Evolutionary conservation across 139 green algal species (phyloP).

Genomic region (Zygnema cylindricum): DNA sequence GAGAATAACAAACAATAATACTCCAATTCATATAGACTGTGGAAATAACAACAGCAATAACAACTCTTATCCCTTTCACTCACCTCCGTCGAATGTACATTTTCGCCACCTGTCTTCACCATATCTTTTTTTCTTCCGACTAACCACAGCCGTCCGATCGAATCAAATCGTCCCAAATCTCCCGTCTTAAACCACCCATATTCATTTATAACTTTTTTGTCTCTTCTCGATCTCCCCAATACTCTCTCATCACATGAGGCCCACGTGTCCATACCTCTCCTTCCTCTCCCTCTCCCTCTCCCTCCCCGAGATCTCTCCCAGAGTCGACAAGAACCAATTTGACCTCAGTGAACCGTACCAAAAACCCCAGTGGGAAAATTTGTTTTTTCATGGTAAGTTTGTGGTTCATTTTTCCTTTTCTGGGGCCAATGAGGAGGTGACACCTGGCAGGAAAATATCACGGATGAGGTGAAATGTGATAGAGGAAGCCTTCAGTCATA

Average conservation of each 20-base stretch:
- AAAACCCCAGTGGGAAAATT: too few relatives aligned
- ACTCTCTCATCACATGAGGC: slow-evolving; percentile 79
- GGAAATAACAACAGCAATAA: not conserved
- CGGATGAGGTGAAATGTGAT: slow-evolving; percentile 40
- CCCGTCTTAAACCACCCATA: slow-evolving; percentile 82
- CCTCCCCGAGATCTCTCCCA: not conserved
- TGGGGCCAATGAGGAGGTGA: not conserved
- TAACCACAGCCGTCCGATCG: slow-evolving; percentile 76
- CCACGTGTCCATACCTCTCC: slow-evolving; percentile 73
- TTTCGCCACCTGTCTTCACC: slow-evolving; percentile 89
- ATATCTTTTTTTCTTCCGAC: slow-evolving; percentile 86
- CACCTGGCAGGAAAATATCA: slow-evolving; percentile 8
- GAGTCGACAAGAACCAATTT: too few relatives aligned
- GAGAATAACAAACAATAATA: not conserved
- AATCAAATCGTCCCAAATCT: slow-evolving; percentile 71
- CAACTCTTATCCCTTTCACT: not conserved
- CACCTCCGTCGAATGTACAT: slow-evolving; percentile 82
- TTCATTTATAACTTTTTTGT: slow-evolving; percentile 52
- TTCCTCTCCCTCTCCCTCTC: not conserved
- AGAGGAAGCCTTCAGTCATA: slow-evolving; percentile 50
- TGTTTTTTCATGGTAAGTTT: too few relatives aligned
- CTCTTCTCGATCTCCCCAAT: slow-evolving; percentile 71
- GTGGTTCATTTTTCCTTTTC: too few relatives aligned
- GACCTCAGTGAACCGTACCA: too few relatives aligned
- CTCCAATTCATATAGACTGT: not conserved